These are phyloP conservation scores for Fennellomyces sp. DNA, from an alignment of 371 early-diverging fungal species.

Conservation along the genomic window DNA sequence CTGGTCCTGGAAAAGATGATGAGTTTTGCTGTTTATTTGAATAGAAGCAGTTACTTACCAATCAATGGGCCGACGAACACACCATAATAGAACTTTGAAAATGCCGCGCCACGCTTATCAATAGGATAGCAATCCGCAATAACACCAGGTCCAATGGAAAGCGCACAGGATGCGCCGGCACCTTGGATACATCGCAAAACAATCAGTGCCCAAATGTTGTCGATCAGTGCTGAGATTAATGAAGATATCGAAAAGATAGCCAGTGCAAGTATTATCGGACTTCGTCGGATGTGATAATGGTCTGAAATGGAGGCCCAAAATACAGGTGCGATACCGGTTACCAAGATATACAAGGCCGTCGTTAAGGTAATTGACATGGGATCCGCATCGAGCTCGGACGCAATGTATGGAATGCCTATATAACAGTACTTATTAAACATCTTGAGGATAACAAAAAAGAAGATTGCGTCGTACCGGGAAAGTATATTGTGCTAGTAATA, in stretches of 20 bases:
- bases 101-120: slow-evolving; percentile 27
- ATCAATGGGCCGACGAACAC: slow-evolving; percentile 49
- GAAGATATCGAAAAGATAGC: slow-evolving; percentile 61
- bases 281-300: slow-evolving; percentile 52
- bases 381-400: slow-evolving; percentile 48
- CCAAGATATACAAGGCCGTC: slow-evolving; percentile 55
- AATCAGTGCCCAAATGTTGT: slow-evolving; percentile 59
- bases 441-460: background rate
- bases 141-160: slow-evolving; percentile 64
- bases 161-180: slow-evolving; percentile 63
- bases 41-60: slow-evolving; percentile 18
- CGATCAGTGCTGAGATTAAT: slow-evolving; percentile 65
- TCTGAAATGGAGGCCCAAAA: slow-evolving; percentile 67
- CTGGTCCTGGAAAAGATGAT: slow-evolving; percentile 34
- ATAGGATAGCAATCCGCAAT: slow-evolving; percentile 24
- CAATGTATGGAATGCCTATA: slow-evolving; percentile 50
- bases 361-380: slow-evolving; percentile 54
- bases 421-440: too few species aligned
- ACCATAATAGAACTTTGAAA: slow-evolving; percentile 50
- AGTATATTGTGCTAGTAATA: slow-evolving; percentile 29
- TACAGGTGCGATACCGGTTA: slow-evolving; percentile 63
- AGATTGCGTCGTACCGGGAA: slow-evolving; percentile 13
- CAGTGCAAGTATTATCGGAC: slow-evolving; percentile 56
- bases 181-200: slow-evolving; percentile 71
- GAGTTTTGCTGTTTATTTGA: too few species aligned